Evolutionary conservation across 768 basidiomycete species (phyloP).

Genomic region (Fomitopsis pulvina): DNA sequence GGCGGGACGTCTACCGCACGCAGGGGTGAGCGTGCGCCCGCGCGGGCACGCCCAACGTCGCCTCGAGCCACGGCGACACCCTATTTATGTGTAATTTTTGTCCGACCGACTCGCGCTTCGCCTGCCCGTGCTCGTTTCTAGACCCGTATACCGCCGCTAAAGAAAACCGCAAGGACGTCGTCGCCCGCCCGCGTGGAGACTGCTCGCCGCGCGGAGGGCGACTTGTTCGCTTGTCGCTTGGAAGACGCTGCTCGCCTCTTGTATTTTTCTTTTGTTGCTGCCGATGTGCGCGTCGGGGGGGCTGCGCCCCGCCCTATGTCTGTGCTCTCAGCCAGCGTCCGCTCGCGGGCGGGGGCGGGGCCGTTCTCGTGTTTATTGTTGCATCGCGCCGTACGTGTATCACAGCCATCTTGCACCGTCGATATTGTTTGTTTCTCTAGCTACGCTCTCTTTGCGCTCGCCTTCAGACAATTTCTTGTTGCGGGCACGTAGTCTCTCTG

Average conservation of each 20-base stretch:
- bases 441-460: not conserved
- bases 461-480: not conserved
- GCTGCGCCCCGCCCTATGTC: no score
- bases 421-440: not conserved
- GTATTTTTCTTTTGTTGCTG: no score
- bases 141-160: not conserved
- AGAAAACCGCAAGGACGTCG: not conserved
- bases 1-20: constrained; percentile 3
- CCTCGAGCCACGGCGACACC: not conserved
- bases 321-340: no score
- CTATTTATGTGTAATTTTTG: not conserved
- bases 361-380: not conserved
- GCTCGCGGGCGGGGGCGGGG: no score
- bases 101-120: no score
- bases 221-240: no score
- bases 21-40: not conserved
- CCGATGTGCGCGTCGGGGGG: no score
- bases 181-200: no score
- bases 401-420: not conserved
- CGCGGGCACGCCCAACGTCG: not conserved
- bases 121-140: not conserved
- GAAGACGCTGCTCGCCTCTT: no score
- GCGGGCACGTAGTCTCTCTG: not conserved
- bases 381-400: not conserved
- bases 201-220: no score